These are phyloP conservation scores for Apiospora rasikravindrae DNA, from an alignment of 2,329 filamentous ascomycete genomes.

Conservation along the genomic window DNA sequence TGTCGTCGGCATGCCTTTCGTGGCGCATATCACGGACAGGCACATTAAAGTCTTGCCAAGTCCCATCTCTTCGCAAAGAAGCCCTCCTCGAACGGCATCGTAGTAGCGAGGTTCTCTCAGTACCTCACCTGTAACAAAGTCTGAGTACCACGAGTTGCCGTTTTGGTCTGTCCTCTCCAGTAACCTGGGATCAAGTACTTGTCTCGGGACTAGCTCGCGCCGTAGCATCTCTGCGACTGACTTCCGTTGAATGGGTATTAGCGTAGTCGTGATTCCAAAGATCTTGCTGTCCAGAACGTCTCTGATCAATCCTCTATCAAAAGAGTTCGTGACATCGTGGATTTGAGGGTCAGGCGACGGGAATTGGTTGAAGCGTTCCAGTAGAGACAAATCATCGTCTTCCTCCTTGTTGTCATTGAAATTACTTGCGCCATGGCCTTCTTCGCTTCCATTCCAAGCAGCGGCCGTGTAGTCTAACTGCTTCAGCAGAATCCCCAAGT, in stretches of 20 bases:
- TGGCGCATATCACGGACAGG: conserved; percentile 77
- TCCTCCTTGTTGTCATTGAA: conserved; percentile 2
- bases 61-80: conserved; percentile 82
- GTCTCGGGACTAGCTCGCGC: conserved; percentile 70
- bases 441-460: conserved; percentile 57
- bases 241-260: conserved; percentile 81
- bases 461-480: conserved; percentile 59
- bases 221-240: conserved; percentile 86
- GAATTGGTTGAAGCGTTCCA: conserved; percentile 75
- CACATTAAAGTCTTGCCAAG: conserved; percentile 89
- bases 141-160: conserved; percentile 71
- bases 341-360: conserved; percentile 69
- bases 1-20: conserved; percentile 68
- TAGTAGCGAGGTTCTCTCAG: conserved; percentile 73
- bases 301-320: conserved; percentile 59
- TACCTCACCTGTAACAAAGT: conserved; percentile 66
- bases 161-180: conserved; percentile 63
- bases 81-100: conserved; percentile 76
- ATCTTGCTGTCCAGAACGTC: conserved; percentile 59
- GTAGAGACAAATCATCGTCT: conserved; percentile 58
- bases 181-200: conserved; percentile 76
- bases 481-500: conserved; percentile 54
- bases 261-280: conserved; percentile 63
- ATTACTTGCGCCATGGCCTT: neutral
- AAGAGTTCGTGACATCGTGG: conserved; percentile 51